Percentiles rank a stretch among this genome's conserved stretches.
These are phyloP conservation scores for California macrophylla DNA, from an alignment of 441 rosid species.

Conservation along the genomic window DNA sequence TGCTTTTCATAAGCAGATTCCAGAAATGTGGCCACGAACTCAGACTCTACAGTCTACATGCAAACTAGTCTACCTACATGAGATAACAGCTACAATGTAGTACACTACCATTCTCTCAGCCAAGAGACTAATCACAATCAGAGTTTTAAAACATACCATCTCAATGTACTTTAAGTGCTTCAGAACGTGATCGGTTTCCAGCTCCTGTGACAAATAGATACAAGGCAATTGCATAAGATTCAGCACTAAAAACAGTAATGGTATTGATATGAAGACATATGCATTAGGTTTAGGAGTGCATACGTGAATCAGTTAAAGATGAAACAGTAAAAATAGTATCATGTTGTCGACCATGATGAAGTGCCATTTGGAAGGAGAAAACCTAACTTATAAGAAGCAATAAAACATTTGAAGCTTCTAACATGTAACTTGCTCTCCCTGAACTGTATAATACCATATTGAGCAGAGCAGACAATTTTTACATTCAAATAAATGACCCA, in stretches of 20 bases:
- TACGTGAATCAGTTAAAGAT: background rate
- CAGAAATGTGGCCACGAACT: background rate
- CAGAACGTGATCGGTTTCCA: slow-evolving; percentile 59
- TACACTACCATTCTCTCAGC: background rate
- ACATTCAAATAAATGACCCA: background rate
- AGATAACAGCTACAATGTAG: background rate
- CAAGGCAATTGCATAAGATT: background rate
- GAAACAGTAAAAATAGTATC: background rate
- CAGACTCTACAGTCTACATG: background rate
- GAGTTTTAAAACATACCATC: slow-evolving; percentile 34
- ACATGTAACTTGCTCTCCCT: background rate
- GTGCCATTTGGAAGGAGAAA: background rate
- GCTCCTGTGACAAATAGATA: slow-evolving; percentile 39
- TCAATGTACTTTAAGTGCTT: slow-evolving; percentile 67
- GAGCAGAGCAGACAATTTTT: background rate
- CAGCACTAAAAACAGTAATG: background rate
- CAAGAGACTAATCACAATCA: slow-evolving; percentile 5
- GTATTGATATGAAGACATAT: background rate
- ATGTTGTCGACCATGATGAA: background rate
- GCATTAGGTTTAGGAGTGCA: background rate
- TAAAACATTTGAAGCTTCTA: background rate
- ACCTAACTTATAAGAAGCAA: background rate
- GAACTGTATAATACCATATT: background rate
- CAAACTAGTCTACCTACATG: background rate
- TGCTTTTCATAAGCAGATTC: background rate